Conservation (phyloP, 495 filamentous ascomycete genomes). For the Lichenothelia convexa region DNA sequence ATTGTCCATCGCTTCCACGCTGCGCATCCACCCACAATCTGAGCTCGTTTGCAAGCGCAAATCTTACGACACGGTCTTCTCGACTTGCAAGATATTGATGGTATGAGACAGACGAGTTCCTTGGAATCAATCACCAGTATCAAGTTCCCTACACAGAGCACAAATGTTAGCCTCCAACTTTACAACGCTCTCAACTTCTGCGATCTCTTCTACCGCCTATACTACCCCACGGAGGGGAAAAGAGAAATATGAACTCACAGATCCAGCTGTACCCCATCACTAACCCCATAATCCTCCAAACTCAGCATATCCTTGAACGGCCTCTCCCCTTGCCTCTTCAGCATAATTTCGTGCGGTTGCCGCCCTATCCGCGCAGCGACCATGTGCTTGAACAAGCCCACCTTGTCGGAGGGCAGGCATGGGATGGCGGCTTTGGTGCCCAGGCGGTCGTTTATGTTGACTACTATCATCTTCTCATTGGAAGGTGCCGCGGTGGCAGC, state of each 20-base stretch:
- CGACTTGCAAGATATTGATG: too few species aligned
- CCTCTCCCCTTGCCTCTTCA: slow-evolving; percentile 79
- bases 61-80: too few species aligned
- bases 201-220: too few species aligned
- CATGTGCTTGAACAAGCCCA: slow-evolving; percentile 71
- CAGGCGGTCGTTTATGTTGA: slow-evolving; percentile 79
- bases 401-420: slow-evolving; percentile 61
- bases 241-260: slow-evolving; percentile 34
- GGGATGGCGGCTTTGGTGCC: slow-evolving; percentile 83
- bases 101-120: too few species aligned
- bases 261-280: slow-evolving; percentile 77
- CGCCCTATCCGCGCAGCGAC: slow-evolving; percentile 75
- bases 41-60: too few species aligned
- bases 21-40: too few species aligned
- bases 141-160: too few species aligned
- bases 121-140: too few species aligned
- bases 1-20: too few species aligned
- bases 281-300: slow-evolving; percentile 75
- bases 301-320: slow-evolving; percentile 82
- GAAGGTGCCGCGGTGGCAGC: slow-evolving; percentile 17
- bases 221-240: too few species aligned
- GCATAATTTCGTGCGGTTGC: slow-evolving; percentile 71
- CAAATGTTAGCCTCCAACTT: too few species aligned
- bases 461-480: slow-evolving; percentile 71
- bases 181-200: too few species aligned